Percentiles rank a stretch among this genome's conserved stretches.
Conservation (phyloP, 2,329 filamentous ascomycete species). For the Cyphellophora europaea region DNA sequence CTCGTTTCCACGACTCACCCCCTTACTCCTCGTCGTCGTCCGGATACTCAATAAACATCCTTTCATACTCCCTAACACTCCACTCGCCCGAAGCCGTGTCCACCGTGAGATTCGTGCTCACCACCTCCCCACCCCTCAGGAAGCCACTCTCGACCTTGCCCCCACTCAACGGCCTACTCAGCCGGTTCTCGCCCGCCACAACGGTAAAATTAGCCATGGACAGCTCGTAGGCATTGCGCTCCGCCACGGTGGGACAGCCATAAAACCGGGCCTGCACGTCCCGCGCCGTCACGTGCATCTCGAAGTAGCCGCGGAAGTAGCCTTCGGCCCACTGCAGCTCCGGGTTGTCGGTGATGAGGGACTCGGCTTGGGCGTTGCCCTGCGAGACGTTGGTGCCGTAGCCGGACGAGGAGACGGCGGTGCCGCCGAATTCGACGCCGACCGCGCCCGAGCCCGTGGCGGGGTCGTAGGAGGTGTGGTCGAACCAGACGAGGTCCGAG, state of each 20-base stretch:
- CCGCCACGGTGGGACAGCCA: conserved; percentile 50
- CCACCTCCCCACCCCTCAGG: conserved; percentile 23
- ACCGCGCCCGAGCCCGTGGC: conserved; percentile 46
- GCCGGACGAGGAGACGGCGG: conserved; percentile 54
- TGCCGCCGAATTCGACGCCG: conserved; percentile 57
- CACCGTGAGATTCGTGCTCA: conserved; percentile 21
- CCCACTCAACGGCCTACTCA: conserved; percentile 34
- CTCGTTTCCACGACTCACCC: not conserved
- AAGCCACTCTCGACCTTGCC: conserved; percentile 36
- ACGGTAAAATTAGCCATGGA: conserved; percentile 63
- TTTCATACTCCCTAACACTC: conserved; percentile 1
- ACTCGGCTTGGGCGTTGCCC: conserved; percentile 38
- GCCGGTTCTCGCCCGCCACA: conserved; percentile 48
- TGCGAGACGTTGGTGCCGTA: conserved; percentile 52
- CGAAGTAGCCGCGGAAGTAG: conserved; percentile 66
- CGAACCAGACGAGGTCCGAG: conserved; percentile 50
- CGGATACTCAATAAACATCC: conserved; percentile 5
- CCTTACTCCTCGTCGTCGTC: no score
- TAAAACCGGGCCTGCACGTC: conserved; percentile 56
- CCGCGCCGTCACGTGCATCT: conserved; percentile 49
- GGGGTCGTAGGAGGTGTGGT: conserved; percentile 41
- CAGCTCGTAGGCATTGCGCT: conserved; percentile 55
- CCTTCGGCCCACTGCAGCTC: conserved; percentile 65
- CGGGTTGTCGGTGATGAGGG: conserved; percentile 42
- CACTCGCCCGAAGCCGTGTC: conserved; percentile 23